Evolutionary conservation across 805 yeast species (phyloP), one percentile per base, ranked within the genome.

Genomic region (Metschnikowia vanudenii): DNA sequence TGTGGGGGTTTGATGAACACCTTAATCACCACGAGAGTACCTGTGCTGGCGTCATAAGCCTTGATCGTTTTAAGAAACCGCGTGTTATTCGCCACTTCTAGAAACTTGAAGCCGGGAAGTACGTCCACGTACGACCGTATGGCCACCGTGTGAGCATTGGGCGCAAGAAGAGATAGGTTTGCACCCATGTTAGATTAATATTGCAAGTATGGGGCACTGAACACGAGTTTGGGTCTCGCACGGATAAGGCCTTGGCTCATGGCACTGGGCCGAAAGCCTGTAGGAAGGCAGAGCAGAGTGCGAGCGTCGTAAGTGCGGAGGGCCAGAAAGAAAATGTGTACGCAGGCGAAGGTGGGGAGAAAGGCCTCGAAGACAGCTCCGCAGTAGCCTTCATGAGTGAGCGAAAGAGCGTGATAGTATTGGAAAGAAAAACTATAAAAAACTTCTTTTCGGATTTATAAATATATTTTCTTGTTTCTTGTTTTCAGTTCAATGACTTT

Each of bases 61-160:
- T 84, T 82, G 54, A 91, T 82, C 2, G 97, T 85, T 64, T 90
- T 91, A 47, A 92, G 74, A 63, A 91, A 91, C 43, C 96, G 75
- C 9, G 95, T 83, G 38, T 90, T 82, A 47, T 90, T 89, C 38
- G 90, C 67, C 36, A 86, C 84, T 44, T 83, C 80, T 1, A 84
- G 74, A 61, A 88, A 92, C 56, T 88, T 92, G 33, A 86, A 74
- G 50, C 82, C 81, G 19, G 81, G 82, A 10, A 92, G 72, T 36
- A 87, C 88, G 58, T 90, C 90, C 24, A 92, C 79, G 56, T 91
- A 92, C 1, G 97, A 91, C 18, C 92, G 89, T 2, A 90, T 76
- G 6, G 96, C 96, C 57, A 92, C 88, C 1, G 97, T 88, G 3
- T 96, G 90, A 1, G 96, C 89, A 2, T 96, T 82, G 11, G 96